Evolutionary conservation across 1,284 basidiomycete genomes (phyloP).

Genomic region (Pascua sp.): DNA sequence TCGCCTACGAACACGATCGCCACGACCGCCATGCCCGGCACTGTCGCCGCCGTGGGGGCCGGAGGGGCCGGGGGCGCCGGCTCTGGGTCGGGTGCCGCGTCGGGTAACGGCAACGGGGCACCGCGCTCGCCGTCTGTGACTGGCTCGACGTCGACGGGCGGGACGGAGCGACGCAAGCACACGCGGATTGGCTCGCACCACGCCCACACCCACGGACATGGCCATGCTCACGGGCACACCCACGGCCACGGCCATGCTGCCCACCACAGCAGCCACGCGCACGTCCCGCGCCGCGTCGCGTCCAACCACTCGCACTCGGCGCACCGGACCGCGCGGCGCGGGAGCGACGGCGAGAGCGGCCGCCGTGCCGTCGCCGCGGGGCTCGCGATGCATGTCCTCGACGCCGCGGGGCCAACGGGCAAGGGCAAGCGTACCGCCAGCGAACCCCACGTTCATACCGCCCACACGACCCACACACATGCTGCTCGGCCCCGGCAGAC

Average conservation of each 20-base stretch:
- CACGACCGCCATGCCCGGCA: conserved; percentile 2
- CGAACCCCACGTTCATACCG: conserved; percentile 1
- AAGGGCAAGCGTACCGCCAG: conserved; percentile 24
- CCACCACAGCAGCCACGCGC: conserved; percentile 13
- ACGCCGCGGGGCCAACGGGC: conserved; percentile 10
- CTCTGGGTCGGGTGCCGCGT: too few species aligned
- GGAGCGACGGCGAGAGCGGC: conserved; percentile 35
- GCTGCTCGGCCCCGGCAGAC: too few species aligned
- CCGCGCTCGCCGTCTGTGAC: too few species aligned
- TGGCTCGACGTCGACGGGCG: too few species aligned
- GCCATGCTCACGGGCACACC: conserved; percentile 10
- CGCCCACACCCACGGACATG: conserved; percentile 5
- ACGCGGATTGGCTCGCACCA: neutral
- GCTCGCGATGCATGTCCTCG: conserved; percentile 39
- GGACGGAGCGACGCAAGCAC: conserved; percentile 5
- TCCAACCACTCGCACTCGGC: conserved; percentile 11
- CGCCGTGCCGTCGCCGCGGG: conserved; percentile 38
- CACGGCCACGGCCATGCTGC: conserved; percentile 5
- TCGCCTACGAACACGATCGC: conserved; percentile 28
- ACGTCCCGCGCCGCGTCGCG: conserved; percentile 6
- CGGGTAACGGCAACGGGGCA: too few species aligned
- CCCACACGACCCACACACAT: conserved; percentile 1
- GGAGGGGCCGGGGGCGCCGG: neutral
- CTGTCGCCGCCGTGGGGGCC: too few species aligned
- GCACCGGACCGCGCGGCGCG: conserved; percentile 15